Evolutionary conservation across 73 alveolate species (phyloP).

Genomic region (Tetrahymena borealis): DNA sequence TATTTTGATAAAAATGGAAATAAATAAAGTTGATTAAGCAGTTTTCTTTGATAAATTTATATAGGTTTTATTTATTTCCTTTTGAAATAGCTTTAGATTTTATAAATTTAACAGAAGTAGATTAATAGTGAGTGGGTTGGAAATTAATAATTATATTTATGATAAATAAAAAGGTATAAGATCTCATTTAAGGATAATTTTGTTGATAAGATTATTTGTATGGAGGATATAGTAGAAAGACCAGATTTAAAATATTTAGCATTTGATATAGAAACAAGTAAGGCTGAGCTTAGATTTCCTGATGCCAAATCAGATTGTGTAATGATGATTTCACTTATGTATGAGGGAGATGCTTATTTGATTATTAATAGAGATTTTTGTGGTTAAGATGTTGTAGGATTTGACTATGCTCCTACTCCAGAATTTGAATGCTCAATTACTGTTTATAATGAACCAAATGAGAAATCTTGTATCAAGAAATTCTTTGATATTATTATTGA

Average conservation of each 20-base stretch:
- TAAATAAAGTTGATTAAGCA: too few species aligned
- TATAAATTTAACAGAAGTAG: too few species aligned
- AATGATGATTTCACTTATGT: constrained; percentile 91
- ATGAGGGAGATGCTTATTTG: constrained; percentile 84
- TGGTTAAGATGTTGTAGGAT: constrained; percentile 81
- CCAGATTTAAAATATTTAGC: constrained; percentile 86
- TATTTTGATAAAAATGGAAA: too few species aligned
- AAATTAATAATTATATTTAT: too few species aligned
- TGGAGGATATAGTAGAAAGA: constrained; percentile 65
- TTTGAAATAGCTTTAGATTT: too few species aligned
- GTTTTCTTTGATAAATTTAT: too few species aligned
- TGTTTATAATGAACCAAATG: constrained; percentile 89
- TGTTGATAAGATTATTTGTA: neutral
- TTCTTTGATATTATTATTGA: constrained; percentile 48
- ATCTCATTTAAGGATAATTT: neutral
- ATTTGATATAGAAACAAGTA: constrained; percentile 95
- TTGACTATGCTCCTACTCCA: constrained; percentile 92
- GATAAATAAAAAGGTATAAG: neutral
- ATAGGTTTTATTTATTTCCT: too few species aligned
- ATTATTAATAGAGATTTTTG: constrained; percentile 83
- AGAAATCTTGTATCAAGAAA: constrained; percentile 62
- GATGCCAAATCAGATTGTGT: constrained; percentile 87
- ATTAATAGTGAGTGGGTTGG: too few species aligned
- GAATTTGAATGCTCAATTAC: constrained; percentile 87
- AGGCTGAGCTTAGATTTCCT: constrained; percentile 90